Percentiles rank a stretch among this genome's conserved stretches.
phyloP scores from a whole-genome alignment of 805 yeast species.

The Saccharomyces eubayanus region DNA sequence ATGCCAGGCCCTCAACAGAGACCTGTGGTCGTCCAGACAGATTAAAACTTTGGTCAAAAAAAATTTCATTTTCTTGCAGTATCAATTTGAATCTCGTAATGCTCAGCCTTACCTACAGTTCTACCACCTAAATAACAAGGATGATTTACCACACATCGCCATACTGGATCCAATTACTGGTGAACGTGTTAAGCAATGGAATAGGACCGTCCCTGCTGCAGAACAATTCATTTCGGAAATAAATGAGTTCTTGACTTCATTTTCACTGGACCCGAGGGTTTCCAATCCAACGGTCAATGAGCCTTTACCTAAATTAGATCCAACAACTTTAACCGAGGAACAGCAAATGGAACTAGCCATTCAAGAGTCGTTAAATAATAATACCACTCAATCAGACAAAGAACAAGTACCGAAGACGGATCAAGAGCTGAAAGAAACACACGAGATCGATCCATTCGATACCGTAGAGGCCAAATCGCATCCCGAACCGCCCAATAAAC shows the following conservation, averaged over 20 bases:
- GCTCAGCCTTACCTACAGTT: slow-evolving; percentile 66
- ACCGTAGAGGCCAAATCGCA: slow-evolving; percentile 43
- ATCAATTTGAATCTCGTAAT: slow-evolving; percentile 64
- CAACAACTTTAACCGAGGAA: slow-evolving; percentile 65
- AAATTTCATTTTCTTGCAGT: slow-evolving; percentile 78
- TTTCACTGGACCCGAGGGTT: slow-evolving; percentile 54
- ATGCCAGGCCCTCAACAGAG: slow-evolving; percentile 87
- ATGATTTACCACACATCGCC: slow-evolving; percentile 73
- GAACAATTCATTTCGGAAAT: slow-evolving; percentile 59
- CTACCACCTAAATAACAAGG: slow-evolving; percentile 50
- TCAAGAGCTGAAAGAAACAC: slow-evolving; percentile 13
- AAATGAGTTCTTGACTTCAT: slow-evolving; percentile 56
- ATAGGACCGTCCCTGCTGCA: slow-evolving; percentile 50
- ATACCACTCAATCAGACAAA: slow-evolving; percentile 20
- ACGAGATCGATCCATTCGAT: slow-evolving; percentile 39
- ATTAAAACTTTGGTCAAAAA: slow-evolving; percentile 58
- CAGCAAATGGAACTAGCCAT: slow-evolving; percentile 75
- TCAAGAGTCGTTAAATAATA: slow-evolving; percentile 48
- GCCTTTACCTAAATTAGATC: slow-evolving; percentile 49
- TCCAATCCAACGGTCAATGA: slow-evolving; percentile 60
- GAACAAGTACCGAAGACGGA: slow-evolving; percentile 10
- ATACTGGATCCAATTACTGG: slow-evolving; percentile 94
- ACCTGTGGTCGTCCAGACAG: slow-evolving; percentile 71
- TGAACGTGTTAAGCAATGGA: slow-evolving; percentile 75
- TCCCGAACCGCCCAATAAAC: slow-evolving; percentile 53